Evolutionary conservation across 257 asterid genomes (phyloP), one percentile per base, ranked within the genome.

Genomic region (Rauvolfia tetraphylla): DNA sequence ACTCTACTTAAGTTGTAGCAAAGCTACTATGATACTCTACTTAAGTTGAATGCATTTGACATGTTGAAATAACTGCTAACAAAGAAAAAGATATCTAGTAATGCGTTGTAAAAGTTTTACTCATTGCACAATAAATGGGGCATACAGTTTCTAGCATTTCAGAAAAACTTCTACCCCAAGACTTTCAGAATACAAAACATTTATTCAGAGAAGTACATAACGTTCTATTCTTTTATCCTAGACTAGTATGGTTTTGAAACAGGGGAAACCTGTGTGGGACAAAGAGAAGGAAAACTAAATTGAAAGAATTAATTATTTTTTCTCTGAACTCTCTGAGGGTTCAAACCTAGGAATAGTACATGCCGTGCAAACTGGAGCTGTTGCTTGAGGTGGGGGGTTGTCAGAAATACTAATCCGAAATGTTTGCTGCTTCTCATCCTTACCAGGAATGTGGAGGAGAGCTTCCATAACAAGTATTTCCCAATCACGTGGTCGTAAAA

Each of bases 381-480:
- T 75, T 4, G 76, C 57, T 41, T 90, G 83, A 39, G 88, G 75
- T 41, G 86, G 79, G 4, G 63, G 41, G 62, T 79, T 77, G 66
- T 87, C 91, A 9, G 87, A 76, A 75, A 92, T 83, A n/a, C 88
- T 89, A 18, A 94, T 86, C 71, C 97, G 89, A 79, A 84, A 88
- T 0, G 98, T 89, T 76, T 83, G 96, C 75, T 86, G 87, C 85
- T 89, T 89, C 86, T 85, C 83, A 42, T 94, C 93, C 13, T 90
- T 90, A 23, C 85, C 88, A 0, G 96, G 98, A 44, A 90, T 88
- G 39, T 90, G 95, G 72, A 94, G 89, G 56, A 92, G 89, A 77
- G 97, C 97, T 80, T 94, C 98, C 95, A 92, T 90, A 25, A 94
- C 85, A 68, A 94, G 93, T 83, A 94, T 90, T 59, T 94, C 98